These are phyloP conservation scores for Rhipidocladum racemiflorum DNA, from an alignment of 176 grass and related monocot species.

Conservation along the genomic window DNA sequence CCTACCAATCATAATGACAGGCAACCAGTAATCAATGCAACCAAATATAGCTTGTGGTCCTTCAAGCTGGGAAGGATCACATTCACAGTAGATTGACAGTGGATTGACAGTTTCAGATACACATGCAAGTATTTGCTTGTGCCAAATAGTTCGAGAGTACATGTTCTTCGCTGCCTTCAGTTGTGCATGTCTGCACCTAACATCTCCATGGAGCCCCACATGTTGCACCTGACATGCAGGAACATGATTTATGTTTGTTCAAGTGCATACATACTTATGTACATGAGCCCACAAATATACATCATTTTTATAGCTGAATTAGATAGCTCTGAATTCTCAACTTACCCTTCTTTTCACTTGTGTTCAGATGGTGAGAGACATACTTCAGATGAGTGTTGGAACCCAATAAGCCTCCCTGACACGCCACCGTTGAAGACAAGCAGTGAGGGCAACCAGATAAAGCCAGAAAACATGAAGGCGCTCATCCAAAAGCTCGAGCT, in stretches of 20 bases:
- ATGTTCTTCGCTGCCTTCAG: not conserved
- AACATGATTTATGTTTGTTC: constrained; percentile 30
- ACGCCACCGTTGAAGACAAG: constrained; percentile 35
- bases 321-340: not conserved
- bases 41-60: constrained; percentile 35
- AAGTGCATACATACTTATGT: constrained; percentile 32
- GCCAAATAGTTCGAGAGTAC: constrained; percentile 30
- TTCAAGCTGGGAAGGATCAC: constrained; percentile 8
- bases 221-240: constrained; percentile 16
- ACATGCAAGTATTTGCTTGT: constrained; percentile 40
- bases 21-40: constrained; percentile 48
- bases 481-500: constrained; percentile 56
- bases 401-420: constrained; percentile 41
- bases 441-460: constrained; percentile 32
- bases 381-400: constrained; percentile 57
- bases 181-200: constrained; percentile 39
- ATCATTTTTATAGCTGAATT: constrained; percentile 7
- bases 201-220: constrained; percentile 33
- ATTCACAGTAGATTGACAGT: constrained; percentile 38
- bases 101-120: constrained; percentile 10
- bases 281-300: constrained; percentile 10
- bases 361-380: constrained; percentile 45
- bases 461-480: constrained; percentile 47
- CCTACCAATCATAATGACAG: constrained; percentile 26
- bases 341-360: constrained; percentile 13